Evolutionary conservation across 768 basidiomycete species (phyloP), one percentile per base, ranked within the genome.

Genomic region (Paxillus ammoniavirescens): DNA sequence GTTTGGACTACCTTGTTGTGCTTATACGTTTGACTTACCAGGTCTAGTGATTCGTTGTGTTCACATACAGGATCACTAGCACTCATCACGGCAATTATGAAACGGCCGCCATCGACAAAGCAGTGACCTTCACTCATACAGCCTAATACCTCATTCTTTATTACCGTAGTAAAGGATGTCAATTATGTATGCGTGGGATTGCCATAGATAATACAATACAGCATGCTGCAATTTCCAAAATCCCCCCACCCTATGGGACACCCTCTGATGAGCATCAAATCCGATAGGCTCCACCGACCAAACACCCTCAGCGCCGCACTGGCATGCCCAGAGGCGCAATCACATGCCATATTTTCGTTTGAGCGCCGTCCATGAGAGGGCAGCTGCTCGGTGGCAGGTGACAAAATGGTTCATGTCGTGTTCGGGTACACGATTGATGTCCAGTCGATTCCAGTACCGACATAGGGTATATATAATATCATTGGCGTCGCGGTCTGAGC

Each of bases 381-480:
- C 82, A 41, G 81, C 87, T n/a, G 77, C 73, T 42, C 78, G 68
- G 62, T 87, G 77, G 36, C 75, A 76, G 13, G 75, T 64, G 30
- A 88, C 84, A 63, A 93, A 93, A 30, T 80, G 76, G 54, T 82
- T 83, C 91, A 93, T 93, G 65, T 93, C 91, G 54, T 84, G 82
- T 69, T 93, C 91, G 26, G 86, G 84, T 54, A 93, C 86, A 60
- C 91, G 87, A 66, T 93, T 93, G 60, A 92, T 83, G 69, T 93
- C 91, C 56, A 93, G 81, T 50, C 80, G 77, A 65, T 86, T 88
- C 90, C 91, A 92, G 64, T 86, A 89, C 51, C 82, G 82, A 53
- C 81, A 76, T 61, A 93, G 74, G 37, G 82, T 77, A 65, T 82
- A 91, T 41, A 76, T 67, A 61, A 93, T 90, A 57, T 93, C 91